phyloP scores from a whole-genome alignment of 352 stramenopile genomes.

The Pythium inflatum region DNA sequence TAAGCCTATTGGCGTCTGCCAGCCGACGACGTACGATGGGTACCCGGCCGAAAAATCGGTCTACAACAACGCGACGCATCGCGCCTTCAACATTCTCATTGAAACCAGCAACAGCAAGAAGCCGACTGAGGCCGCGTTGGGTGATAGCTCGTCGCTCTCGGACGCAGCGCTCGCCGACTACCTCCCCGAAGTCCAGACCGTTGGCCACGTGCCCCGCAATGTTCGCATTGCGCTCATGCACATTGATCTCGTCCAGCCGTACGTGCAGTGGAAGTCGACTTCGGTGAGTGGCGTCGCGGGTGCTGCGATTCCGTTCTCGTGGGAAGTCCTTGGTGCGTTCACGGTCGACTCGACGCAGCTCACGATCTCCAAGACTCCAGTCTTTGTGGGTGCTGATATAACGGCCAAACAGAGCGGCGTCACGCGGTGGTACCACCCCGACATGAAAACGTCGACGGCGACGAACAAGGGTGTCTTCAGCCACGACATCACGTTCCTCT shows the following conservation, averaged over 20 bases:
- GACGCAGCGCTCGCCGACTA: constrained; percentile 70
- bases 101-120: constrained; percentile 95
- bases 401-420: constrained; percentile 48
- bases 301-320: constrained; percentile 25
- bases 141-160: constrained; percentile 85
- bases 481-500: constrained; percentile 63
- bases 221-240: constrained; percentile 94
- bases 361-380: constrained; percentile 44
- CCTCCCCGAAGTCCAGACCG: constrained; percentile 25
- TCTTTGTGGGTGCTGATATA: constrained; percentile 32
- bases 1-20: constrained; percentile 77
- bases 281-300: too few relatives aligned
- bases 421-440: not conserved
- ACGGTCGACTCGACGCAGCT: constrained; percentile 65
- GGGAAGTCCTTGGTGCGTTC: constrained; percentile 81
- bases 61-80: constrained; percentile 94
- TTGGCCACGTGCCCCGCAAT: constrained; percentile 96
- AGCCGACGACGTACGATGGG: constrained; percentile 87
- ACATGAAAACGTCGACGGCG: not conserved
- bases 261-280: constrained; percentile 88
- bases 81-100: constrained; percentile 96
- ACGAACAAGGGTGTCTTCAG: not conserved
- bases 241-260: constrained; percentile 95
- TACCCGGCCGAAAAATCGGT: constrained; percentile 90
- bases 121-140: constrained; percentile 71